A percentile compares a stretch with the other conserved stretches of the same genome.
phyloP scores from a whole-genome alignment of 2,329 filamentous ascomycete species.

The Achaetomium macrosporum region DNA sequence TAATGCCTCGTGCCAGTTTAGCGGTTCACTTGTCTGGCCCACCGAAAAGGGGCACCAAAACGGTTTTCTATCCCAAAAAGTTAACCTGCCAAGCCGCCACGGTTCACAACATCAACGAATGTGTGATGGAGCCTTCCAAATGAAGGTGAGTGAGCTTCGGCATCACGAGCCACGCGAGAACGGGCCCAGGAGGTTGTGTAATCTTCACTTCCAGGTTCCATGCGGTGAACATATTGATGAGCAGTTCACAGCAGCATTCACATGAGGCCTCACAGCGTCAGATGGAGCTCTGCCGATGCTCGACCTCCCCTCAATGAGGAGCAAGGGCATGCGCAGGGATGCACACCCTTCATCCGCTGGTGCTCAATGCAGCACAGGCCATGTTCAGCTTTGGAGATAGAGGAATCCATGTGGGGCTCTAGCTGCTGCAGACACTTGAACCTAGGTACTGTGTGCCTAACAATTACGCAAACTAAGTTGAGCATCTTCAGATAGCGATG shows the following conservation, averaged over 20 bases:
- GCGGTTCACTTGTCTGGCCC: conserved; percentile 6
- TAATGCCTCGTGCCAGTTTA: conserved; percentile 20
- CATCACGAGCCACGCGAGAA: conserved; percentile 10
- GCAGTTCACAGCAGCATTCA: neutral
- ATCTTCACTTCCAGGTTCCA: neutral
- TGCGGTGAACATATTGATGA: neutral
- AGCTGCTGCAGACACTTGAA: no score
- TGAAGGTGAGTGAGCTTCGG: conserved; percentile 3
- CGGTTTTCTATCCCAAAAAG: conserved; percentile 15
- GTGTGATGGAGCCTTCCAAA: conserved; percentile 9
- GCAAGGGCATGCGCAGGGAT: neutral
- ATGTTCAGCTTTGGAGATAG: no score
- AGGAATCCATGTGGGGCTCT: no score
- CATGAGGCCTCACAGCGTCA: neutral
- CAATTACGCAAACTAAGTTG: no score
- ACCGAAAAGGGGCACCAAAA: conserved; percentile 8
- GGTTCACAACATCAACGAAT: neutral
- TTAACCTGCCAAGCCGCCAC: conserved; percentile 10
- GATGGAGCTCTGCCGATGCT: neutral
- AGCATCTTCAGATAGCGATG: no score
- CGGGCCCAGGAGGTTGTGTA: conserved; percentile 4
- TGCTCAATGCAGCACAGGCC: no score
- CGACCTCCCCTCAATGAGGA: neutral
- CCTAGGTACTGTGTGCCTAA: no score
- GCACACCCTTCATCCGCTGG: no score